Conservation (phyloP, 2,329 filamentous ascomycete species). For the Penicillium sp. region DNA sequence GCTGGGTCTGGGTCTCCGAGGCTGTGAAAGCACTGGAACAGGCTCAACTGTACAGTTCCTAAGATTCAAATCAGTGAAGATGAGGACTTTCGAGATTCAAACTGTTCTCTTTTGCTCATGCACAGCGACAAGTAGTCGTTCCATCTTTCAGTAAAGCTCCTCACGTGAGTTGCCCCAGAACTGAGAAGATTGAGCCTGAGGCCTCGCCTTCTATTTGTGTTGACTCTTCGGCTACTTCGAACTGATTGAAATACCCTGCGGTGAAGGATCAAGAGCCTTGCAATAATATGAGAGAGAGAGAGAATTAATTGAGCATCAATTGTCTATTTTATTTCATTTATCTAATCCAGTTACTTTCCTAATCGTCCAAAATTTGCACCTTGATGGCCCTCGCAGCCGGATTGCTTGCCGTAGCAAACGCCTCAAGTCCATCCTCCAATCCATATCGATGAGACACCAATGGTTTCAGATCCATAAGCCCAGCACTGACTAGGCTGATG, state of each 20-base stretch:
- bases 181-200: not conserved
- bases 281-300: not conserved
- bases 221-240: too few relatives aligned
- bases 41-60: not conserved
- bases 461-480: conserved; percentile 45
- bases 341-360: not conserved
- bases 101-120: not conserved
- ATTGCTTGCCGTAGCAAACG: conserved; percentile 44
- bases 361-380: conserved; percentile 31
- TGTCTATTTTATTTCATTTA: not conserved
- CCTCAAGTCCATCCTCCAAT: conserved; percentile 42
- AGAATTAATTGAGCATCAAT: not conserved
- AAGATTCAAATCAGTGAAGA: too few relatives aligned
- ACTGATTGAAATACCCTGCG: not conserved
- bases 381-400: conserved; percentile 42
- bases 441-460: conserved; percentile 45
- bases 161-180: not conserved
- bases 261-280: not conserved
- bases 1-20: not conserved
- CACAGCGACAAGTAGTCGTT: not conserved
- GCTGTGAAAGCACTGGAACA: not conserved
- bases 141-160: not conserved
- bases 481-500: conserved; percentile 35
- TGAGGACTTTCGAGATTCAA: not conserved
- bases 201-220: too few relatives aligned